Evolutionary conservation across 1,139 yeast species (phyloP).

Genomic region (Geotrichum bryndzae): DNA sequence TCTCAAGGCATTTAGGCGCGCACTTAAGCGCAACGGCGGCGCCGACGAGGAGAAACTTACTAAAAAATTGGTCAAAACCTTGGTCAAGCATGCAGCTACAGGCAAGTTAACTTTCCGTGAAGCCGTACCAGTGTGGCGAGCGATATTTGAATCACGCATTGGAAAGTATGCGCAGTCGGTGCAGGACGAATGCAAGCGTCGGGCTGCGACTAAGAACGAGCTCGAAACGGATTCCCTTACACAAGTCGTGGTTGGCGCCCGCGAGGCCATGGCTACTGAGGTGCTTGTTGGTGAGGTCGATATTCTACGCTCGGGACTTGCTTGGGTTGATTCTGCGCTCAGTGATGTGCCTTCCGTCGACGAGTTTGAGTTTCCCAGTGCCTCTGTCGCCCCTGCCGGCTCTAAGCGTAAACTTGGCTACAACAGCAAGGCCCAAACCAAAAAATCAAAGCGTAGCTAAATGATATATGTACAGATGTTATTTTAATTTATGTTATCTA

Average conservation of each 20-base stretch:
- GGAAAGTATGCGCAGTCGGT: slow-evolving; percentile 20
- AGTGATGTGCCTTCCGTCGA: not conserved
- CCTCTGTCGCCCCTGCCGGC: not conserved
- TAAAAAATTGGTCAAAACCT: slow-evolving; percentile 20
- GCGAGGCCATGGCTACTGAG: slow-evolving; percentile 25
- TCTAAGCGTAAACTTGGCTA: not conserved
- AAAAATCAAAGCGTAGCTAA: not conserved
- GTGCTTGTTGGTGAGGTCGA: slow-evolving; percentile 27
- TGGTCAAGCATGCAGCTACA: slow-evolving; percentile 21
- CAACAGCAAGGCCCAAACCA: not conserved
- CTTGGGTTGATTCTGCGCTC: slow-evolving; percentile 8
- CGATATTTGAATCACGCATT: slow-evolving; percentile 22
- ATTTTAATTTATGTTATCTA: not conserved
- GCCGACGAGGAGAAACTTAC: slow-evolving; percentile 11
- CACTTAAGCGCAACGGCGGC: slow-evolving; percentile 4
- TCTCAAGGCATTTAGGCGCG: slow-evolving; percentile 13
- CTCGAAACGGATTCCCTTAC: not conserved
- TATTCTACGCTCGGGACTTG: slow-evolving; percentile 17
- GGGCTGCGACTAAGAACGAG: slow-evolving; percentile 12
- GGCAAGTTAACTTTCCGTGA: slow-evolving; percentile 21
- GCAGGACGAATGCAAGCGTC: not conserved
- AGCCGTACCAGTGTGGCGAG: slow-evolving; percentile 20
- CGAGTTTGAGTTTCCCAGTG: not conserved
- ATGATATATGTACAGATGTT: not conserved
- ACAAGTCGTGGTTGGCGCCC: slow-evolving; percentile 20